A percentile compares a stretch with the other conserved stretches of the same genome.
Evolutionary conservation across 345 rosid genomes (phyloP).

Genomic region (Salix arbutifolia): DNA sequence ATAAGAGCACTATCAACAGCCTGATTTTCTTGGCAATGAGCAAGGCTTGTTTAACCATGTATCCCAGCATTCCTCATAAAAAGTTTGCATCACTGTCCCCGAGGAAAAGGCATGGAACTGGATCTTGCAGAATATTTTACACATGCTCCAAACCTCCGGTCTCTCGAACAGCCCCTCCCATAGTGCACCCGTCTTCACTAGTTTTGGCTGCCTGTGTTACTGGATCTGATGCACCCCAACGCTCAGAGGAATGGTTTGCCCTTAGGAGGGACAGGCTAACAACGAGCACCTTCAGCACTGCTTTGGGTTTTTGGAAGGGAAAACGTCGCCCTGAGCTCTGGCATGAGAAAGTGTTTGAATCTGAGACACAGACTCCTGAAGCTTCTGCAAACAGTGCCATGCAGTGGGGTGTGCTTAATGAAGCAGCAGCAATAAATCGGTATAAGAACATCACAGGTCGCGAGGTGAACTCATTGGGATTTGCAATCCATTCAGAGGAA

Average conservation of each 20-base stretch:
- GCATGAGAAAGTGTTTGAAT: constrained; percentile 73
- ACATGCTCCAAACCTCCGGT: constrained; percentile 25
- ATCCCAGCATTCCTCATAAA: constrained; percentile 24
- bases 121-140: constrained; percentile 25
- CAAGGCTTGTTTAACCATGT: constrained; percentile 33
- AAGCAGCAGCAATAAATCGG: constrained; percentile 61
- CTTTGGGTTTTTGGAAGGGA: constrained; percentile 89
- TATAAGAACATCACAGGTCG: constrained; percentile 71
- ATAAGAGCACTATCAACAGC: constrained; percentile 11
- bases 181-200: constrained; percentile 38
- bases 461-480: constrained; percentile 64
- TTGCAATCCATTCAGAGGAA: constrained; percentile 65
- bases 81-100: constrained; percentile 11
- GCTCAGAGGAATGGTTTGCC: constrained; percentile 93
- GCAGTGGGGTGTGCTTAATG: constrained; percentile 85
- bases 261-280: constrained; percentile 75
- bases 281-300: constrained; percentile 92
- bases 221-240: constrained; percentile 63
- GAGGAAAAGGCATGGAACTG: constrained; percentile 20
- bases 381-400: constrained; percentile 48
- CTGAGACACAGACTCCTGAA: constrained; percentile 33
- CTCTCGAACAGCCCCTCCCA: constrained; percentile 26
- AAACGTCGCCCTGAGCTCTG: constrained; percentile 76
- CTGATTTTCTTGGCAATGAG: constrained; percentile 38
- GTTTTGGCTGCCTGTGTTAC: constrained; percentile 36